Evolutionary conservation across 345 rosid genomes (phyloP).

Genomic region (Citrus maxima): DNA sequence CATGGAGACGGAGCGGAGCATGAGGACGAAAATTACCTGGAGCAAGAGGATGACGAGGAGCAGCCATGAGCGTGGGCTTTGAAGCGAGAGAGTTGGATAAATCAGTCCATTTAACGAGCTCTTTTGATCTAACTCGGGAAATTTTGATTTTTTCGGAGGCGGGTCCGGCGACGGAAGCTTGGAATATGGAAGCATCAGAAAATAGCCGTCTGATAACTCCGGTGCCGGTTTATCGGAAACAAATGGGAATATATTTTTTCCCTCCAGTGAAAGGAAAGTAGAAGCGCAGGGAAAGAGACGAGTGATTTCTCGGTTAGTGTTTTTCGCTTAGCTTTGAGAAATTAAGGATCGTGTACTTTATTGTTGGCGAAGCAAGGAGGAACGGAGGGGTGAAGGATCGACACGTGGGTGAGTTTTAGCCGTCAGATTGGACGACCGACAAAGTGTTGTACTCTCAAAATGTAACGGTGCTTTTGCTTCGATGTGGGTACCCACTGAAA

Average conservation of each 20-base stretch:
- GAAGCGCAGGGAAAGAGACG: background rate
- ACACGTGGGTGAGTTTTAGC: constrained; percentile 33
- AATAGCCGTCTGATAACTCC: background rate
- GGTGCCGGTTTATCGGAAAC: constrained; percentile 28
- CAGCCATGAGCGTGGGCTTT: constrained; percentile 58
- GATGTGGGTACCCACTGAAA: background rate
- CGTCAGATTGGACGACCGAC: constrained; percentile 35
- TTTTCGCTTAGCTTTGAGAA: background rate
- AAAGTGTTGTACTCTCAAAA: background rate
- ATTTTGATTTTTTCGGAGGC: constrained; percentile 25
- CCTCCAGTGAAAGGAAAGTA: background rate
- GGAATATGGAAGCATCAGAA: constrained; percentile 53
- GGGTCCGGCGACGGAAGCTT: constrained; percentile 41
- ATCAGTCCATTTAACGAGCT: constrained; percentile 35
- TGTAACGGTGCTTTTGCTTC: constrained; percentile 21
- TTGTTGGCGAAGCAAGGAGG: background rate
- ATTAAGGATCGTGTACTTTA: background rate
- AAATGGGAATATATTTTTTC: background rate
- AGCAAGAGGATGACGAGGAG: constrained; percentile 49
- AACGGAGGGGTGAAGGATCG: constrained; percentile 16
- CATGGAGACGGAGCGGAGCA: constrained; percentile 49
- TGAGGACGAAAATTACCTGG: constrained; percentile 58
- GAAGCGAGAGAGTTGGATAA: constrained; percentile 32
- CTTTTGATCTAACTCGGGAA: constrained; percentile 34
- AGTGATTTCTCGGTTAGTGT: background rate